Conservation (phyloP, 768 basidiomycete species). For the Macrolepiota dolichaula region DNA sequence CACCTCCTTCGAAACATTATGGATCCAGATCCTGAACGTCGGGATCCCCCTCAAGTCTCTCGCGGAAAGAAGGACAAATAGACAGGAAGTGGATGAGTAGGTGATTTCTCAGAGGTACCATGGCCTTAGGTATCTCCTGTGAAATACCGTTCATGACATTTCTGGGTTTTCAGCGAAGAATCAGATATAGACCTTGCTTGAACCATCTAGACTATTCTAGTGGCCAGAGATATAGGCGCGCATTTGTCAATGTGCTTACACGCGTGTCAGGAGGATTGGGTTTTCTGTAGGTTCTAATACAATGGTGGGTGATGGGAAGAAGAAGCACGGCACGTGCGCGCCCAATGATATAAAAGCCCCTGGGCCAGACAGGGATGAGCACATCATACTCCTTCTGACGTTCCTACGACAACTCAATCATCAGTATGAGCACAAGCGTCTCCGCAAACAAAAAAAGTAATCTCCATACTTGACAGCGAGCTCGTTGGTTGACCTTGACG, state of each 20-base stretch:
- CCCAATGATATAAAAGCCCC: background rate
- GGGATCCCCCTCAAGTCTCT: background rate
- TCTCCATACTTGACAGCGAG: background rate
- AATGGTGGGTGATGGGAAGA: background rate
- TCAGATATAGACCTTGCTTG: background rate
- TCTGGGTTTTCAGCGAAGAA: background rate
- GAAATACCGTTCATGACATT: background rate
- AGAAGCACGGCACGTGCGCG: background rate
- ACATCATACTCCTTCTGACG: background rate
- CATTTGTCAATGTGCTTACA: background rate
- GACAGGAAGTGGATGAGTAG: too few species aligned
- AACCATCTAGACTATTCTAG: background rate
- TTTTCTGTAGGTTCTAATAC: background rate
- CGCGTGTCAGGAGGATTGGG: background rate
- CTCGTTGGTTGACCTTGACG: background rate
- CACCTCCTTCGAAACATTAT: slow-evolving; percentile 7
- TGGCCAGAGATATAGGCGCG: background rate
- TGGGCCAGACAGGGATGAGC: background rate
- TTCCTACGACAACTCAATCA: background rate
- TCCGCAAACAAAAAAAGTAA: background rate
- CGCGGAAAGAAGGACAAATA: too few species aligned
- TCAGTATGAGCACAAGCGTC: background rate
- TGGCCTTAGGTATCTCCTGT: background rate
- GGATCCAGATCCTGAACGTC: background rate
- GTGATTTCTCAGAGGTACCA: too few species aligned